A percentile compares a stretch with the other conserved stretches of the same genome.
phyloP scores from a whole-genome alignment of 208 protist genomes.

The Novymonas esmeraldas region DNA sequence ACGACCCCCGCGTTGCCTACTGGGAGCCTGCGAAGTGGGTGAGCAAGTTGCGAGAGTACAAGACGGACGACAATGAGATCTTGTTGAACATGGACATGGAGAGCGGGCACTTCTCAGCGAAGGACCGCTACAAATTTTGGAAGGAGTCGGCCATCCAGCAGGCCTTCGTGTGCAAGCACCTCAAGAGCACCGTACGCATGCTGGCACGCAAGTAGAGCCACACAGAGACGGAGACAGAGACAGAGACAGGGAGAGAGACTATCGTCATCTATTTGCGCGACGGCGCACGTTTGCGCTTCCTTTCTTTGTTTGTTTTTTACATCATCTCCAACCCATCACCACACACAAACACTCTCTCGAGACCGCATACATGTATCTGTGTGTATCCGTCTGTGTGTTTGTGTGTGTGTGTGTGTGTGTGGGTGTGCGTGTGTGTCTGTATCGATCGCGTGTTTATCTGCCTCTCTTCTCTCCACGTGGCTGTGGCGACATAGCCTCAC shows the following conservation, averaged over 20 bases:
- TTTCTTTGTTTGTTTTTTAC: too few species aligned
- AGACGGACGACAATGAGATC: slow-evolving; percentile 83
- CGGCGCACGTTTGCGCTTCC: too few species aligned
- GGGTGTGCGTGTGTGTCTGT: not conserved
- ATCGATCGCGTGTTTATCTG: not conserved
- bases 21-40: slow-evolving; percentile 94
- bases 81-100: slow-evolving; percentile 92
- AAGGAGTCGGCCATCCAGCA: slow-evolving; percentile 88
- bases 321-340: too few species aligned
- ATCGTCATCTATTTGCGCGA: too few species aligned
- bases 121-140: slow-evolving; percentile 91
- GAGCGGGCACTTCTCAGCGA: slow-evolving; percentile 90
- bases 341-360: too few species aligned
- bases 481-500: not conserved
- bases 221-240: too few species aligned
- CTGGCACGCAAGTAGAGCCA: slow-evolving; percentile 55
- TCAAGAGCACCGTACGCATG: slow-evolving; percentile 63
- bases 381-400: not conserved
- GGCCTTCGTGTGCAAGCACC: slow-evolving; percentile 90
- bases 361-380: slow-evolving; percentile 7
- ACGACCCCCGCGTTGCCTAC: slow-evolving; percentile 92
- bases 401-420: not conserved
- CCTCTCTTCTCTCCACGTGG: not conserved
- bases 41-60: slow-evolving; percentile 77
- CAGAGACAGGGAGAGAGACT: too few species aligned